Conservation (phyloP, 768 basidiomycete genomes). For the Saitozyma sp. region DNA sequence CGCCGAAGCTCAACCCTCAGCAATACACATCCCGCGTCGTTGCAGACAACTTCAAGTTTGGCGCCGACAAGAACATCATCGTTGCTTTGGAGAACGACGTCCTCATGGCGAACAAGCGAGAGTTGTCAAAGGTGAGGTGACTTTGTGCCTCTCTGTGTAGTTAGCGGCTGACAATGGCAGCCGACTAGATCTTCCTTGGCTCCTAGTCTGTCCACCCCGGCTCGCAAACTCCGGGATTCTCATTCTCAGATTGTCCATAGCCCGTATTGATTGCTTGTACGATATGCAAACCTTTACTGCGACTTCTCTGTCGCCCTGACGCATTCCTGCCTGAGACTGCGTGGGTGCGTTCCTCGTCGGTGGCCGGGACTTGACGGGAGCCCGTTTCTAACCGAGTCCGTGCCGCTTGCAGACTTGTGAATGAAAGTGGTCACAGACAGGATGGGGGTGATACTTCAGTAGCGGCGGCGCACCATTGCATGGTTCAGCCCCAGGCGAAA, state of each 20-base stretch:
- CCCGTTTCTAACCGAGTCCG: too few relatives aligned
- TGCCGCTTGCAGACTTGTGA: too few relatives aligned
- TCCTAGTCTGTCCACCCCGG: conserved; percentile 23
- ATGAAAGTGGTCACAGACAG: too few relatives aligned
- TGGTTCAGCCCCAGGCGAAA: too few relatives aligned
- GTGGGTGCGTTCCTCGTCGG: too few relatives aligned
- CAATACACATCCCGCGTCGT: conserved; percentile 89
- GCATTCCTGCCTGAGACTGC: too few relatives aligned
- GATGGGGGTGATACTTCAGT: too few relatives aligned
- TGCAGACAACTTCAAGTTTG: conserved; percentile 97
- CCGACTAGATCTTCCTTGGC: conserved; percentile 38
- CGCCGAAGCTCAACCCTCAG: conserved; percentile 11
- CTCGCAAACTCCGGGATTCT: conserved; percentile 11
- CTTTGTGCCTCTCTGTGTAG: neutral
- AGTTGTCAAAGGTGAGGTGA: conserved; percentile 69
- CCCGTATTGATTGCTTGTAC: conserved; percentile 13
- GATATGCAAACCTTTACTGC: neutral
- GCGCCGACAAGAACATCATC: conserved; percentile 95
- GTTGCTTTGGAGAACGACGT: conserved; percentile 95
- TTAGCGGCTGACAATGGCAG: conserved; percentile 9
- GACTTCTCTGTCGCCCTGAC: too few relatives aligned
- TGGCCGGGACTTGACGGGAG: too few relatives aligned
- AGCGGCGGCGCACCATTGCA: too few relatives aligned
- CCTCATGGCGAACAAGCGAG: conserved; percentile 89
- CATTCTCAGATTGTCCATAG: conserved; percentile 22